Evolutionary conservation across 768 basidiomycete species (phyloP), one percentile per base, ranked within the genome.

Genomic region (Trametes cubensis): DNA sequence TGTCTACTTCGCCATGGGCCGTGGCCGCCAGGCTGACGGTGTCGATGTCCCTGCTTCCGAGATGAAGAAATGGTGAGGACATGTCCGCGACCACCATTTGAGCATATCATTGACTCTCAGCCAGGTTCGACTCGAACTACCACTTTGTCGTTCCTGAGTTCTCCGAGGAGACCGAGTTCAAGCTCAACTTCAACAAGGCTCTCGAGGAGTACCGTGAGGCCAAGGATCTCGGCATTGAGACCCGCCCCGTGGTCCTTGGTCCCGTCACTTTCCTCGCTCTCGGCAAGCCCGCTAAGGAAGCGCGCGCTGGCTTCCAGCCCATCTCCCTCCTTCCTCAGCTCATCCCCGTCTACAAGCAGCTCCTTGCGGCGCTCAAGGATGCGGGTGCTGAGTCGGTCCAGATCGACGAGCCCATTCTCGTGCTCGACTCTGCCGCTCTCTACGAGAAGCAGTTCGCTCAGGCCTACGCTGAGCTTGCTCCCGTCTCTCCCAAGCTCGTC

Each of bases 1-100:
- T 78, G 88, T 95, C 74, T 97, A 92, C 80, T 98, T 99, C 71
- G 97, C 97, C 70, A 95, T 98, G 92, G 97, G 96, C 56, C 96
- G 97, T 79, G 97, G 97, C 60, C 93, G 96, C 68, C 97, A 99
- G 79, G 83, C 90, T 44, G 92, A 86, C 66, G 89, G 87, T 62
- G 95, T 98, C 70, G 97, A 99, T 79, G 94, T 98, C 66, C 94
- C 93, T 52, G 94, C 95, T 50, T 94, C 86, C 66, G 95, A 98
- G 82, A 98, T 98, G 97, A 98, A 97, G 85, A 98, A 98, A 79
- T 99, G 97, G 96, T 93, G 73, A 70, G 87, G 80, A 30, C 40
- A 42, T 25, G 20, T 58, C 28, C 6, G 4, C n/a, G 42, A 44
- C 10, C 42, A 17, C 20, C n/a, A n/a, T 44, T 21, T 44, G 10